Evolutionary conservation across 2,329 filamentous ascomycete species (phyloP), one percentile per base, ranked within the genome.

Genomic region (Ceratocystis papillata): DNA sequence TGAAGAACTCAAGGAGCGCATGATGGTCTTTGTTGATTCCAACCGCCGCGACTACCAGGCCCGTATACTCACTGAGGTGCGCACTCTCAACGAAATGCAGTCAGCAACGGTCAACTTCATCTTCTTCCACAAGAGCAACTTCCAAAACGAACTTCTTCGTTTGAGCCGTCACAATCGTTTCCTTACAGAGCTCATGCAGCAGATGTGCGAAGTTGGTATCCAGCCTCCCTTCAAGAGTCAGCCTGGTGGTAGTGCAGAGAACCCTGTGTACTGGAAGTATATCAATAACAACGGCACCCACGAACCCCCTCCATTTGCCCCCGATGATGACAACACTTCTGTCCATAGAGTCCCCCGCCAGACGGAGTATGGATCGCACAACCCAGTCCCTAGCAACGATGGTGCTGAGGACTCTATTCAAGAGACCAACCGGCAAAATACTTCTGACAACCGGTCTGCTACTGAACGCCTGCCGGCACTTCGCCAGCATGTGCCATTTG

Each of bases 91-190:
- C 28, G 87, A 96, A 71, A 89, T 91, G 45, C 90, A 93, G 73
- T 89, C 87, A 5, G 87, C 96, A 72, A 91, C 86, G 3, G 82
- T 96, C 72, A 96, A 96, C 75, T 85, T 97, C 66, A 87, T 96
- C 72, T 96, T 96, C 79, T 96, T 96, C 79, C 96, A 96, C 82
- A 96, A 96, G 76, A 90, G 88, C 67, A 96, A 93, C 75, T 96
- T 89, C 83, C 93, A 97, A 74, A 96, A 96, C 73, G 93, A 97
- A 74, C 80, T 95, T 57, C 80, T 96, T 28, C 91, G 93, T 77
- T 82, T 97, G 1, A 89, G 88, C 71, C 85, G 93, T 20, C 89
- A 94, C 72, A 96, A 96, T 80, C 94, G 92, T 73, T 96, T 97
- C 75, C 91, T 95, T 70, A 91, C 88, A 69, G 90, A 94, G 69